phyloP scores from a whole-genome alignment of 345 rosid species.

The Corchorus capsularis region DNA sequence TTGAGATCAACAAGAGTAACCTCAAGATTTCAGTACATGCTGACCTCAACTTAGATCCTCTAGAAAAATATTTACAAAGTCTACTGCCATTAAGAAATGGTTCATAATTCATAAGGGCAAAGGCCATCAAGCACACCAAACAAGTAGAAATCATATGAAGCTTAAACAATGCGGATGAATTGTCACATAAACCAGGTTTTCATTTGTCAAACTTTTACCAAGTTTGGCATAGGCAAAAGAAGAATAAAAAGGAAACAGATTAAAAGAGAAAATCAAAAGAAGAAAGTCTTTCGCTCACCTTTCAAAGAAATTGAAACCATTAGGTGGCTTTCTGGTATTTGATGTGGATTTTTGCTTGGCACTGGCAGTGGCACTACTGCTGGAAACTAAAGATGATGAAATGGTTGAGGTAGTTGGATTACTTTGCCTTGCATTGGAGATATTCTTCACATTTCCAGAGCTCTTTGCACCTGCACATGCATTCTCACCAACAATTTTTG shows the following conservation, averaged over 20 bases:
- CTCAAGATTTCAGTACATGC: not conserved
- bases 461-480: conserved; percentile 17
- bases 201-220: conserved; percentile 9
- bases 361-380: conserved; percentile 30
- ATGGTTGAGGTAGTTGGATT: conserved; percentile 32
- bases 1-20: not conserved
- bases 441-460: conserved; percentile 27
- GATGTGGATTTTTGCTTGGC: conserved; percentile 35
- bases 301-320: conserved; percentile 64
- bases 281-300: conserved; percentile 43
- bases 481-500: conserved; percentile 11
- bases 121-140: not conserved
- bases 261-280: conserved; percentile 12
- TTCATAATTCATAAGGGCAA: not conserved
- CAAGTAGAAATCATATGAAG: not conserved
- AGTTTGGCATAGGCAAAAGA: not conserved
- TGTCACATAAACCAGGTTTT: not conserved
- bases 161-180: not conserved
- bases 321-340: conserved; percentile 48
- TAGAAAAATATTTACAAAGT: not conserved
- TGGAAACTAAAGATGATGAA: conserved; percentile 35
- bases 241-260: not conserved
- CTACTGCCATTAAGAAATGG: not conserved
- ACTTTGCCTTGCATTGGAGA: conserved; percentile 31
- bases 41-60: not conserved